phyloP scores from a whole-genome alignment of 2,329 filamentous ascomycete genomes.

The Aureobasidium zeae region DNA sequence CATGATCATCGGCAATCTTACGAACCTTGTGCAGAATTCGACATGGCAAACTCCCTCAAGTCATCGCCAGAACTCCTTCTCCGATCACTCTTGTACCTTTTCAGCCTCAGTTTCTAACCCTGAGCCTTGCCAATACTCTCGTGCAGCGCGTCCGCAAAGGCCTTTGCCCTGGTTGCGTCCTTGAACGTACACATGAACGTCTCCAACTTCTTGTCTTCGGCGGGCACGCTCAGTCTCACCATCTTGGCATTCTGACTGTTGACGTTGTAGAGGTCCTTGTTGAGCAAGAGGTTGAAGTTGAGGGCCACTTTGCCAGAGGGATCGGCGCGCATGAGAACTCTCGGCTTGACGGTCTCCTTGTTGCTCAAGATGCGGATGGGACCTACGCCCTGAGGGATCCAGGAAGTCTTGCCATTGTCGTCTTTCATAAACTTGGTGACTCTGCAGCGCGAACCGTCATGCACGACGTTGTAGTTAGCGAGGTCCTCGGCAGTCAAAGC shows the following conservation, averaged over 20 bases:
- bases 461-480: conserved; percentile 58
- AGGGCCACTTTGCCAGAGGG: conserved; percentile 64
- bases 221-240: conserved; percentile 38
- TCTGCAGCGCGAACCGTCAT: conserved; percentile 60
- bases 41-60: no score
- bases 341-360: conserved; percentile 56
- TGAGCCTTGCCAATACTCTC: conserved; percentile 36
- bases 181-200: conserved; percentile 66
- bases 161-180: conserved; percentile 43
- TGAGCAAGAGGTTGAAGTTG: conserved; percentile 54
- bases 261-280: conserved; percentile 46
- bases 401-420: conserved; percentile 45
- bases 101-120: conserved; percentile 6
- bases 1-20: no score
- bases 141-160: conserved; percentile 35
- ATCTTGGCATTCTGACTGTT: conserved; percentile 38
- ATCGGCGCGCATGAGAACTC: conserved; percentile 65
- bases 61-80: no score
- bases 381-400: conserved; percentile 63
- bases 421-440: conserved; percentile 51
- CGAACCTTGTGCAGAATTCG: no score
- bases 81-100: no score
- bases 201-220: conserved; percentile 52
- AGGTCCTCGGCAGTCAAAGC: conserved; percentile 52
- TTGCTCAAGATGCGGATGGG: conserved; percentile 64